Base-by-base conservation (phyloP, 1,284 basidiomycete genomes). In the Bjerkandera adusta region DNA sequence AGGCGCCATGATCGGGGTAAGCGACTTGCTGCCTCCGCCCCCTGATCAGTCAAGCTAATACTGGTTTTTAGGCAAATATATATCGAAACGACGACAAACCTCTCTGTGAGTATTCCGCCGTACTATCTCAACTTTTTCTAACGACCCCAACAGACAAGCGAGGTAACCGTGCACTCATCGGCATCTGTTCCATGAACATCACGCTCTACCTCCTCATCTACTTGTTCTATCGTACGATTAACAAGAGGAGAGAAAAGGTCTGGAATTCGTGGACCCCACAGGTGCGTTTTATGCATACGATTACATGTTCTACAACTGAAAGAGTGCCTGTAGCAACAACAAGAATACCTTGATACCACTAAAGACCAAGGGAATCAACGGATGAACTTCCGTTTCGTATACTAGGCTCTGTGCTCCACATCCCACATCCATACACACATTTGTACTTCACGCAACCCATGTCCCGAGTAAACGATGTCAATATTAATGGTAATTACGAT, bases 371-470 rank as follows among this genome's bases (percentile, higher is more conserved):
- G 81, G n/a, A 83, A 83, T 55, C 57, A 71, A 47, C 66, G 75
- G 44, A 57, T 82, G 44, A 79, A 82, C 54, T 83, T 83, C 68
- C 68, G 79, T 15, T 82, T 83, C 55, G 76, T 69, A 7, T 79
- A 81, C 55, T 81, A 63, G 37, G 18, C 25, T 29, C 11, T 43
- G 26, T 43, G 35, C 30, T 11, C 7, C 6, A 33, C 6, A 21
- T 43, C 30, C 35, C 11, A 11, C 12, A 22, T 20, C 10, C 35
- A 8, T 20, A 36, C 35, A 16, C 10, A 36, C 10, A 30, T 30
- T 30, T 30, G 10, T 15, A 30, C 29, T 15, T 10, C 29, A n/a
- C 10, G n/a, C 29, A 10, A 30, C 15, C 15, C 10, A 30, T 30
- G 29, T 10, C 29, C 29, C 15, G 29, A 10, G 10, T 30, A 30